A percentile compares a stretch with the other conserved stretches of the same genome.
Conservation (phyloP, 257 asterid genomes). For the Capsicum chinense region DNA sequence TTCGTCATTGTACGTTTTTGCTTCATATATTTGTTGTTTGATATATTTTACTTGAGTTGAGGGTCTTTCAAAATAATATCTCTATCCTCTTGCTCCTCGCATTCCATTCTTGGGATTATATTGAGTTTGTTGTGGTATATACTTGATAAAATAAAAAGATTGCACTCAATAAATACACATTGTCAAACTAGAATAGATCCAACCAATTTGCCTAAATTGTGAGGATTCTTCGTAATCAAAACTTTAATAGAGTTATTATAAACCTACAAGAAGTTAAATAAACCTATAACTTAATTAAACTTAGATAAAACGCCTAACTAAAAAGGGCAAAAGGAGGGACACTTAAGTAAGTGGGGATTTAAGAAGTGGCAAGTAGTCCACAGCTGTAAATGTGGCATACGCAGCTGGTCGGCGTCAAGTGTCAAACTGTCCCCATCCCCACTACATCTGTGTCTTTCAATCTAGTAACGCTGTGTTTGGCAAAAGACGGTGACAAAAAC, state of each 20-base stretch:
- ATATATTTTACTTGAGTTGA: too few relatives aligned
- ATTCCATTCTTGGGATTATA: too few relatives aligned
- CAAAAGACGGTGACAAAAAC: too few relatives aligned
- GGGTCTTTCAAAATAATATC: too few relatives aligned
- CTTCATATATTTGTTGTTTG: too few relatives aligned
- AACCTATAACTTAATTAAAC: neutral
- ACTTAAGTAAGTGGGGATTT: neutral
- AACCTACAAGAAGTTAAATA: neutral
- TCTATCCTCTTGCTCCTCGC: too few relatives aligned
- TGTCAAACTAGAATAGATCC: too few relatives aligned
- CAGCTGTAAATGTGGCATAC: conserved; percentile 28
- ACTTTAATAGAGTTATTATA: neutral
- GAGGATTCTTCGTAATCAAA: neutral
- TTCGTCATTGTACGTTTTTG: too few relatives aligned
- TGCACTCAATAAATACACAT: too few relatives aligned
- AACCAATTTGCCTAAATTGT: neutral
- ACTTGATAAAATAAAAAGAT: too few relatives aligned
- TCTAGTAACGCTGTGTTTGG: neutral
- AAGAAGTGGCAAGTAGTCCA: neutral
- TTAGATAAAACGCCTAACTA: neutral
- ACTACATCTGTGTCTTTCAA: neutral
- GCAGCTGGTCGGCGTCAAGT: conserved; percentile 26
- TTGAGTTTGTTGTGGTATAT: too few relatives aligned
- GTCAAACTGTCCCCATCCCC: conserved; percentile 21
- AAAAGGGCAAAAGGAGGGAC: neutral